A percentile compares a stretch with the other conserved stretches of the same genome.
Conservation (phyloP, 805 yeast species). For the Alloascoidea hylecoeti region DNA sequence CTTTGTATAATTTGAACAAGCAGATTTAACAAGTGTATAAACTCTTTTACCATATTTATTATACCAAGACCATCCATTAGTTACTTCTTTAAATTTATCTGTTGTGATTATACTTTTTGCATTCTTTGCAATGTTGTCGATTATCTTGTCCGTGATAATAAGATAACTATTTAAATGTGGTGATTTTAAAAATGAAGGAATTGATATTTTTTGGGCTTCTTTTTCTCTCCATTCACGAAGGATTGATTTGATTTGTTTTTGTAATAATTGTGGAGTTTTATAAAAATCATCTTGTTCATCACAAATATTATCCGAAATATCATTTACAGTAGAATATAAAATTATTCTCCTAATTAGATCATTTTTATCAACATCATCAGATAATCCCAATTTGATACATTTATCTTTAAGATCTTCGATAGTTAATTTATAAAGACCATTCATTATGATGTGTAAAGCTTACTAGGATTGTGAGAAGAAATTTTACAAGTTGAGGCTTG, state of each 20-base stretch:
- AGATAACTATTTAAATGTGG: not conserved
- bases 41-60: not conserved
- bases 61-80: not conserved
- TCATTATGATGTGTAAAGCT: too few relatives aligned
- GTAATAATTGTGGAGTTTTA: not conserved
- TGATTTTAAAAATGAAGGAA: not conserved
- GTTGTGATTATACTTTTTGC: not conserved
- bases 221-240: not conserved
- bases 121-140: not conserved
- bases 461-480: too few relatives aligned
- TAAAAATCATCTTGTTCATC: not conserved
- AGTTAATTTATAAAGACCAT: not conserved
- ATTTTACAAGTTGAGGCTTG: too few relatives aligned
- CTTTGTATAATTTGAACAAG: not conserved
- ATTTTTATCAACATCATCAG: not conserved
- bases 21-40: not conserved
- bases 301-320: too few relatives aligned
- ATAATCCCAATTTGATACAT: not conserved
- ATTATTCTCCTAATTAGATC: not conserved
- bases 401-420: not conserved
- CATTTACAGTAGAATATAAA: not conserved
- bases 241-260: not conserved
- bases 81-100: not conserved
- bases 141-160: not conserved
- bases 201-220: not conserved